A percentile compares a stretch with the other conserved stretches of the same genome.
phyloP scores from a whole-genome alignment of 164 flowering plant genomes.

The Litsea cubeba region DNA sequence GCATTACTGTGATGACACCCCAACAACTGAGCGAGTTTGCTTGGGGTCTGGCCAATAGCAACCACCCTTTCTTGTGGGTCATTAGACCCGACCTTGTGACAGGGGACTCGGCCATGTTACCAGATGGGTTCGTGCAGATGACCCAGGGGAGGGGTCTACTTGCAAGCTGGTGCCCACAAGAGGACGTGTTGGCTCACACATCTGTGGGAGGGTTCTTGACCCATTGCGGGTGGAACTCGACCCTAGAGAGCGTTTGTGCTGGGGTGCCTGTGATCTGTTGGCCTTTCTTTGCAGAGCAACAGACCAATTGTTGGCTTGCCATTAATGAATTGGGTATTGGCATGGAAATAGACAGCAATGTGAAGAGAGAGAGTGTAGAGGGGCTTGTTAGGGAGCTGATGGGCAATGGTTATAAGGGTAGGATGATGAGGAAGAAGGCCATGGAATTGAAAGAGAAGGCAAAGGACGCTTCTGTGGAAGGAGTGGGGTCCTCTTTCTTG shows the following conservation, averaged over 20 bases:
- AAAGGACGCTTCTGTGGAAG: conserved; percentile 18
- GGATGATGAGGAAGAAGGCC: conserved; percentile 23
- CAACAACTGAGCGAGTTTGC: conserved; percentile 42
- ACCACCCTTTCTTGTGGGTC: conserved; percentile 39
- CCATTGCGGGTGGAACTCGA: conserved; percentile 34
- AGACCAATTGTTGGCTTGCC: conserved; percentile 25
- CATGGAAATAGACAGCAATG: conserved; percentile 20
- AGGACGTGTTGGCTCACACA: conserved; percentile 21
- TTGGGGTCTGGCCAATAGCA: conserved; percentile 50
- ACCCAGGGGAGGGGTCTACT: conserved; percentile 27
- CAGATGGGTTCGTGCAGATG: conserved; percentile 22
- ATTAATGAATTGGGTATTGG: conserved; percentile 29
- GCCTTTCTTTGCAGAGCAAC: conserved; percentile 55
- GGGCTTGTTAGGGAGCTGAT: conserved; percentile 27
- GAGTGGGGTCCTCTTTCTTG: conserved; percentile 25
- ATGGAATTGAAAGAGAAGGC: conserved; percentile 30
- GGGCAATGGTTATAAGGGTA: conserved; percentile 27
- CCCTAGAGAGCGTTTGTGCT: conserved; percentile 17
- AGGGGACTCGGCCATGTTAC: conserved; percentile 29
- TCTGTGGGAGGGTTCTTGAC: conserved; percentile 26
- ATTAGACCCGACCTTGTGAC: conserved; percentile 41
- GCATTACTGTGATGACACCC: conserved; percentile 34
- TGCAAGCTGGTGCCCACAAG: conserved; percentile 44
- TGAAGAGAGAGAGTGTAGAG: conserved; percentile 28
- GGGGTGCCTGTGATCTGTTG: conserved; percentile 50